phyloP scores from a whole-genome alignment of 139 green algal species.

The Eudorina sp. region DNA sequence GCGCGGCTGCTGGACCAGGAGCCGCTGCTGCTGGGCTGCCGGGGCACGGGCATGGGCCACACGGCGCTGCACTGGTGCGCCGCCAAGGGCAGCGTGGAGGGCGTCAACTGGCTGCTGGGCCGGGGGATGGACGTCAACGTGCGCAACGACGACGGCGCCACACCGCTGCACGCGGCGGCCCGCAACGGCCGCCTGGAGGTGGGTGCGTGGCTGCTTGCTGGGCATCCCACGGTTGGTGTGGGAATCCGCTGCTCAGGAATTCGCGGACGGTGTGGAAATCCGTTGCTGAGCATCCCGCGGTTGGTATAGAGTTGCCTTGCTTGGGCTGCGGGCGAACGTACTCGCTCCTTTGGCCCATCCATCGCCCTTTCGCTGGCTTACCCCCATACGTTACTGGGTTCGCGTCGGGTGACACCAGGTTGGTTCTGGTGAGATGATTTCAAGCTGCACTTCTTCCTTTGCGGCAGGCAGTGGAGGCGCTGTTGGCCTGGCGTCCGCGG shows the following conservation, averaged over 20 bases:
- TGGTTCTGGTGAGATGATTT: neutral
- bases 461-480: slow-evolving; percentile 21
- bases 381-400: too few relatives aligned
- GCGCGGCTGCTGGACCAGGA: slow-evolving; percentile 24
- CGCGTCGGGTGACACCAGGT: too few relatives aligned
- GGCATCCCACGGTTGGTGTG: too few relatives aligned
- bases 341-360: too few relatives aligned
- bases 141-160: slow-evolving; percentile 77
- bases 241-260: too few relatives aligned
- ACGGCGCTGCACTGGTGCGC: slow-evolving; percentile 74
- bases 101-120: slow-evolving; percentile 61
- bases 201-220: neutral
- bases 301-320: too few relatives aligned
- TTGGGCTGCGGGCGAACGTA: too few relatives aligned
- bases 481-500: slow-evolving; percentile 3
- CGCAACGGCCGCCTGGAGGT: slow-evolving; percentile 52
- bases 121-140: slow-evolving; percentile 46
- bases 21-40: slow-evolving; percentile 47
- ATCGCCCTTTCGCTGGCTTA: too few relatives aligned
- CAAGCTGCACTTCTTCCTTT: neutral
- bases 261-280: too few relatives aligned
- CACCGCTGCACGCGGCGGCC: slow-evolving; percentile 76
- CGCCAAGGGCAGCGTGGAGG: slow-evolving; percentile 55
- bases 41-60: slow-evolving; percentile 60
- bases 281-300: too few relatives aligned